Evolutionary conservation across 2,329 filamentous ascomycete genomes (phyloP).

Genomic region (Arachnomyces sp.): DNA sequence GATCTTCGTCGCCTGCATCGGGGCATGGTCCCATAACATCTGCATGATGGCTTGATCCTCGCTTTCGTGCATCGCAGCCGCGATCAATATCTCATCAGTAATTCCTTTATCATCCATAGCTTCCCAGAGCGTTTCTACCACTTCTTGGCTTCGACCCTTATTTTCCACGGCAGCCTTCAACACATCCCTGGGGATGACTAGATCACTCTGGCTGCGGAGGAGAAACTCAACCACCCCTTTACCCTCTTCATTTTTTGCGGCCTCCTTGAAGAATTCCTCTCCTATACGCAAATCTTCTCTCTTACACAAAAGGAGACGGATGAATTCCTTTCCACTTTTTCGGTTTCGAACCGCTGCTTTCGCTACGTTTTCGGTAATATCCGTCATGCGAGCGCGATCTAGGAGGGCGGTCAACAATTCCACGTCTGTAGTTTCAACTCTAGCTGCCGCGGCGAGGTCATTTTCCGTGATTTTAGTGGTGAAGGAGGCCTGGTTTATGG

Average conservation of each 20-base stretch:
- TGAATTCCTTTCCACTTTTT: neutral
- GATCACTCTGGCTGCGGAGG: neutral
- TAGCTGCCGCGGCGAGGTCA: neutral
- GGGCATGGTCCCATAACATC: no score
- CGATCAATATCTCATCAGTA: no score
- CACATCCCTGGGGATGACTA: neutral
- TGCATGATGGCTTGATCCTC: no score
- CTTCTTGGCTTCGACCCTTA: neutral
- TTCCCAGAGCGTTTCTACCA: neutral
- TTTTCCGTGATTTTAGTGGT: neutral
- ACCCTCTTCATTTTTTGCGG: no score
- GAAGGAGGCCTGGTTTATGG: neutral
- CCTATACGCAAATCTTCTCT: no score
- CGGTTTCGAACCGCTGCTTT: neutral
- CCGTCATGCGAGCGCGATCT: neutral
- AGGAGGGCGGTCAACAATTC: neutral
- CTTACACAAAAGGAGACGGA: no score
- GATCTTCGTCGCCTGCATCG: no score
- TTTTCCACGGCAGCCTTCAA: neutral
- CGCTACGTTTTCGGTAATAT: neutral
- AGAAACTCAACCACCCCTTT: neutral
- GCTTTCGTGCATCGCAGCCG: no score
- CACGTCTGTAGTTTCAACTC: neutral
- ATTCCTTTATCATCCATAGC: neutral
- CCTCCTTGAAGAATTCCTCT: no score